Percentiles rank a stretch among this genome's conserved stretches.
Conservation (phyloP, 73 alveolate genomes). For the Tetrahymena thermophila region DNA sequence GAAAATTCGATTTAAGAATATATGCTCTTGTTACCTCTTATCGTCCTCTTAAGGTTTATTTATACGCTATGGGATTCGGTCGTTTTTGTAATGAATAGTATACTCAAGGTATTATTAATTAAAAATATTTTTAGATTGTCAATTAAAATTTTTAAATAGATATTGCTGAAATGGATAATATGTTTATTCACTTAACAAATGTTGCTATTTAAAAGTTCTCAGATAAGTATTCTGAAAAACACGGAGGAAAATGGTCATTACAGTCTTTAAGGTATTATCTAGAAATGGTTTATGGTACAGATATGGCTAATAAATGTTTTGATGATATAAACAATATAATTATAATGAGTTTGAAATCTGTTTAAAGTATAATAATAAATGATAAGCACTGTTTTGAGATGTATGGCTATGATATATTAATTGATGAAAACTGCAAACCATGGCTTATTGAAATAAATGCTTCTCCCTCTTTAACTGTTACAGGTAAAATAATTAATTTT, state of each 20-base stretch:
- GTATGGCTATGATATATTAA: conserved; percentile 97
- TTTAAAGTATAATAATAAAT: conserved; percentile 85
- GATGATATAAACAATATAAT: conserved; percentile 86
- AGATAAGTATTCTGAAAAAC: conserved; percentile 77
- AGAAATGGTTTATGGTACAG: conserved; percentile 79
- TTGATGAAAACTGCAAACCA: conserved; percentile 83
- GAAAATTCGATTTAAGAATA: conserved; percentile 93
- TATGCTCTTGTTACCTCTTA: conserved; percentile 77
- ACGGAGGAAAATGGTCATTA: conserved; percentile 84
- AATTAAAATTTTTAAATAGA: conserved; percentile 34
- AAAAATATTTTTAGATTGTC: background rate
- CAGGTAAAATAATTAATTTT: conserved; percentile 29
- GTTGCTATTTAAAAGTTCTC: conserved; percentile 88
- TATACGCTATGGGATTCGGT: conserved; percentile 78
- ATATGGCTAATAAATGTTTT: conserved; percentile 77
- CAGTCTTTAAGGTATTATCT: conserved; percentile 63
- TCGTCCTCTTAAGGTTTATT: conserved; percentile 70
- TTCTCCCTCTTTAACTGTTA: conserved; percentile 84
- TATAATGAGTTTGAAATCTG: conserved; percentile 61
- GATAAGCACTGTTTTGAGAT: conserved; percentile 99
- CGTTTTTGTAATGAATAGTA: conserved; percentile 60
- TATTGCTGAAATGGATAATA: conserved; percentile 84
- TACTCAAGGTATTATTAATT: background rate
- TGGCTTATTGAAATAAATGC: conserved; percentile 96
- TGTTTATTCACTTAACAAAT: conserved; percentile 88